phyloP scores from a whole-genome alignment of 805 yeast genomes.

The Cyberlindnera meyerae region DNA sequence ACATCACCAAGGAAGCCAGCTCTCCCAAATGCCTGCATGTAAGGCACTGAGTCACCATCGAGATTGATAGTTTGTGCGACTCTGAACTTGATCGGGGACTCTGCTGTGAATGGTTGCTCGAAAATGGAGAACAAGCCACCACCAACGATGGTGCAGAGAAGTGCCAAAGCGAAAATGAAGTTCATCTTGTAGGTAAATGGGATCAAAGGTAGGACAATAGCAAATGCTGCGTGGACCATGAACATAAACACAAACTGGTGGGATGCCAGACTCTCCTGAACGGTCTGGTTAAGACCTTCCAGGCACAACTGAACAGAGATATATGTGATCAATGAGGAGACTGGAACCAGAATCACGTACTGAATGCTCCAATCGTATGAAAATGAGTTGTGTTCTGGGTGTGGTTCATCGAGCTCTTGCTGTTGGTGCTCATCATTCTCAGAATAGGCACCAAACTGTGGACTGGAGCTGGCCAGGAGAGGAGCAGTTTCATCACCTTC shows the following conservation, averaged over 20 bases:
- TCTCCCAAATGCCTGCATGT: conserved; percentile 47
- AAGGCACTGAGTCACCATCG: conserved; percentile 25
- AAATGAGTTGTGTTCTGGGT: conserved; percentile 33
- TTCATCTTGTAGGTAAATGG: conserved; percentile 71
- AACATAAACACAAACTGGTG: conserved; percentile 35
- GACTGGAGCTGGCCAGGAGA: conserved; percentile 23
- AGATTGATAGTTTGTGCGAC: conserved; percentile 61
- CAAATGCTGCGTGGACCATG: conserved; percentile 31
- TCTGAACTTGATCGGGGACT: conserved; percentile 66
- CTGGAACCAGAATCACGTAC: conserved; percentile 63
- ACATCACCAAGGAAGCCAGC: conserved; percentile 42
- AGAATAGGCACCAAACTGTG: conserved; percentile 14
- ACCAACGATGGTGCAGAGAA: conserved; percentile 34
- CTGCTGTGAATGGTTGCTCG: conserved; percentile 53
- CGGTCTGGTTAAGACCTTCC: conserved; percentile 64
- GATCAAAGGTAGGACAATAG: conserved; percentile 46
- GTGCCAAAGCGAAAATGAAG: conserved; percentile 38
- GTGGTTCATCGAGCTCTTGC: conserved; percentile 15
- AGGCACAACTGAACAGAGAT: conserved; percentile 48
- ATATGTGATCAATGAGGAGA: conserved; percentile 50
- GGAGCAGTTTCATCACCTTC: conserved; percentile 30
- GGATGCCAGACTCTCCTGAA: conserved; percentile 55
- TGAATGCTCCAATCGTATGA: conserved; percentile 83
- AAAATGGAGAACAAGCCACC: conserved; percentile 36
- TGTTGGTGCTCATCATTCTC: conserved; percentile 7